Base-by-base conservation (phyloP, 805 yeast genomes). In the Ogataea nakhonphanomensis region DNA sequence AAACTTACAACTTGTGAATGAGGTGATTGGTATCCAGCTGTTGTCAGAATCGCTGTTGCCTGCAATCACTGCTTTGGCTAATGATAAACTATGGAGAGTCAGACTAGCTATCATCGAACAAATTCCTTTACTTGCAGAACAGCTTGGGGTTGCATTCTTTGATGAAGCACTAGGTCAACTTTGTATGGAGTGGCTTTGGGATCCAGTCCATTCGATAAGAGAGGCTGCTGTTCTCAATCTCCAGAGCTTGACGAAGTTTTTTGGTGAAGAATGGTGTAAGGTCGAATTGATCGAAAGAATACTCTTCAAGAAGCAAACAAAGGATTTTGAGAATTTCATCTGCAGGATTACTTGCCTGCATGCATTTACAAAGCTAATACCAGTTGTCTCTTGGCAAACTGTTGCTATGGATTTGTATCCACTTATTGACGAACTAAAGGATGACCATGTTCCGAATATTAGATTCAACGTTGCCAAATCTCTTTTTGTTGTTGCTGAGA, bases 161-260 rank as follows among this genome's bases (percentile, higher is more conserved):
- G 93, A 93, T 63, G 85, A 87, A 60, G 95, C 90, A 55, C 72
- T 93, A 50, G 89, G 95, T 48, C 81, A 85, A 35, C 71, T 93
- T 53, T 93, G 96, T 57, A 77, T 93, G 77, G 84, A 90, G n/a
- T 93, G 99, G 98, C 71, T 93, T 50, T 90, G 97, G 96, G 99
- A 93, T 67, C 85, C 90, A 4, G 99, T 93, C 28, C 93, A 79
- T 66, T 90, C 98, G 5, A 90, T 93, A 46, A 81, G 99, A 65
- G 95, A 88, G 51, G 99, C 99, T 8, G 98, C 98, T 1, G 95
- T 93, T 24, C 69, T 71, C 41, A 93, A 90, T 62, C 70, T 93
- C 52, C 81, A 76, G 51, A 81, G 83, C 51, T 71, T 93, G 54
- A 81, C 96, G 5, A 77, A 75, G 50, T 88, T 87, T 26, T 93